Percentiles rank a stretch among this genome's conserved stretches.
Evolutionary conservation across 2,329 filamentous ascomycete species (phyloP).

Genomic region (Penicillium brevicompactum): DNA sequence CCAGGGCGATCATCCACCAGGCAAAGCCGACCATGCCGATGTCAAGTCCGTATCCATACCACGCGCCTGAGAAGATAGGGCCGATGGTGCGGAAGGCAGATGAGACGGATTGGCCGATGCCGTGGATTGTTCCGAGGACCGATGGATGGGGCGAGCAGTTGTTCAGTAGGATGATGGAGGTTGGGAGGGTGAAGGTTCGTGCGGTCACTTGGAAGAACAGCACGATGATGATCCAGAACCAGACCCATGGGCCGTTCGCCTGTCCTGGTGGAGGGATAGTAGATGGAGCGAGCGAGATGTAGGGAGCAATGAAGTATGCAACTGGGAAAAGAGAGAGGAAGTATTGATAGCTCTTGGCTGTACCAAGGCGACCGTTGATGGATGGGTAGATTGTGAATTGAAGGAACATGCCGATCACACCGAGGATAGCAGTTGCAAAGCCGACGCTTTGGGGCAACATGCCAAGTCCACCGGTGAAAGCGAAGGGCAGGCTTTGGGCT

Average conservation of each 20-base stretch:
- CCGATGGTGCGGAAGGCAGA: constrained; percentile 60
- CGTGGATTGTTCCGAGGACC: constrained; percentile 63
- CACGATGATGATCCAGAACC: constrained; percentile 66
- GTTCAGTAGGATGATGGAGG: constrained; percentile 61
- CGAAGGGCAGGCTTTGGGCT: constrained; percentile 52
- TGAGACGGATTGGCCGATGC: constrained; percentile 59
- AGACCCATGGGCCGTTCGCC: constrained; percentile 54
- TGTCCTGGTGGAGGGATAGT: constrained; percentile 44
- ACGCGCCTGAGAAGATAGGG: constrained; percentile 57
- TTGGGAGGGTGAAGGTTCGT: constrained; percentile 68
- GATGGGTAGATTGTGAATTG: constrained; percentile 72
- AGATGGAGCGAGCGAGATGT: constrained; percentile 68
- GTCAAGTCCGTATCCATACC: constrained; percentile 58
- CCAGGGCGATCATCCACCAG: constrained; percentile 58
- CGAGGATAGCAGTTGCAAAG: constrained; percentile 73
- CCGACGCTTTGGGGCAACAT: constrained; percentile 71
- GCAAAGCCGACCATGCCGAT: constrained; percentile 58
- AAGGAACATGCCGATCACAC: constrained; percentile 70
- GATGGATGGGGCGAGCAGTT: constrained; percentile 62
- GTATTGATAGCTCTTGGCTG: constrained; percentile 66
- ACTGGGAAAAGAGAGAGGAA: constrained; percentile 71
- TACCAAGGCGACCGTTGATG: constrained; percentile 68
- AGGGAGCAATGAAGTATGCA: constrained; percentile 71
- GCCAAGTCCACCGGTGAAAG: constrained; percentile 72
- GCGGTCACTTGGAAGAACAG: constrained; percentile 71